Conservation (phyloP, 2,329 filamentous ascomycete species). For the Penicillium occitanis region DNA sequence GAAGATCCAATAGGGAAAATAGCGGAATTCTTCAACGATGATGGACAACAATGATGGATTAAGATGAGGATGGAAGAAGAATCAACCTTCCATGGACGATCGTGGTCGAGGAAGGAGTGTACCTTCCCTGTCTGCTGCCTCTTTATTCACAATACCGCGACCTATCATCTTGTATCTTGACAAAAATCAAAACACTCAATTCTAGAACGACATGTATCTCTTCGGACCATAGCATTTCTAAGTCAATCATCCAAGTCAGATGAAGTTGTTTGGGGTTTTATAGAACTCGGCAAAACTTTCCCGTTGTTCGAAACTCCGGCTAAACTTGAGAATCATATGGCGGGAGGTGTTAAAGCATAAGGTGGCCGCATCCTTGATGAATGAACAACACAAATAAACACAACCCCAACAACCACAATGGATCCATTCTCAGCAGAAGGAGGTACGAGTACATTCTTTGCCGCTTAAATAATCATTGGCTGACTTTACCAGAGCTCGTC, state of each 20-base stretch:
- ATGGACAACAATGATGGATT: no score
- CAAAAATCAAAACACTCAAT: background rate
- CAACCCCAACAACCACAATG: conserved; percentile 39
- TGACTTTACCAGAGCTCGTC: conserved; percentile 55
- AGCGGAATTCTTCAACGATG: no score
- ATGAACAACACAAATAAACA: conserved; percentile 13
- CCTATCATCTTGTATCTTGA: background rate
- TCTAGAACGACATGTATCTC: background rate
- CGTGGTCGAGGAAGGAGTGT: background rate
- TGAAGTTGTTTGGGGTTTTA: background rate
- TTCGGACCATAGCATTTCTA: background rate
- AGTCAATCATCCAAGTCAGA: background rate
- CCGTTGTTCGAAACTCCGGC: background rate
- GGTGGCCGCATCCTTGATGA: conserved; percentile 1
- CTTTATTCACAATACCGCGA: background rate
- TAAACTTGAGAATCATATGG: background rate
- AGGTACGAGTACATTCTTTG: conserved; percentile 42
- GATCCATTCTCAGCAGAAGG: conserved; percentile 66
- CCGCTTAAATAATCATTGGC: background rate
- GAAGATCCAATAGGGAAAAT: background rate
- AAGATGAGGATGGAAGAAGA: no score
- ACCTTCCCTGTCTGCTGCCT: no score
- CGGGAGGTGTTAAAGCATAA: background rate
- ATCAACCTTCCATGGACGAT: background rate
- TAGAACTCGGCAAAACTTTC: conserved; percentile 13